Conservation (phyloP, 2,329 filamentous ascomycete genomes). For the Seiridium cupressi region DNA sequence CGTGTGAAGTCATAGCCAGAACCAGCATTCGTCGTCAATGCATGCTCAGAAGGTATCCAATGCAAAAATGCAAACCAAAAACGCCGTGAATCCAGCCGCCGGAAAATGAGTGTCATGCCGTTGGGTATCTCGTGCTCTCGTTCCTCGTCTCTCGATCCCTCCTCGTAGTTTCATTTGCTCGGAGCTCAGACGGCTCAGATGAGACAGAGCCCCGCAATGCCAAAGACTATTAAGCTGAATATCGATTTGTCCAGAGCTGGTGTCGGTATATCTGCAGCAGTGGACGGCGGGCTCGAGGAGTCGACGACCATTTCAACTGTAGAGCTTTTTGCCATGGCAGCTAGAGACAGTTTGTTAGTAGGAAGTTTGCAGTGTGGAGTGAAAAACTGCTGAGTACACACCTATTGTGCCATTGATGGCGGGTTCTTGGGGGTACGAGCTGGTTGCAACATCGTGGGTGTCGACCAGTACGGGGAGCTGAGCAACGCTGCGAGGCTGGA, state of each 20-base stretch:
- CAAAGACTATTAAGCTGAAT: constrained; percentile 14
- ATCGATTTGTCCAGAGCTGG: constrained; percentile 13
- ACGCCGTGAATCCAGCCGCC: constrained; percentile 5
- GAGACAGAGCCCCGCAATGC: constrained; percentile 13
- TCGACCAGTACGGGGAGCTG: constrained; percentile 7
- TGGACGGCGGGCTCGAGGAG: constrained; percentile 4
- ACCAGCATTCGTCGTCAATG: constrained; percentile 1
- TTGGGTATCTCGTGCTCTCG: constrained; percentile 11
- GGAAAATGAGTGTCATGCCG: constrained; percentile 4
- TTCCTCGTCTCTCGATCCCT: background rate
- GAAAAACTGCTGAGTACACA: background rate
- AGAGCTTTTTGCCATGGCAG: constrained; percentile 3
- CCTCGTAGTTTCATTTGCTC: background rate
- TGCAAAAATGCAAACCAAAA: background rate
- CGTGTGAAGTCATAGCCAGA: background rate
- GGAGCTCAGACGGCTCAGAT: background rate
- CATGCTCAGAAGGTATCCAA: constrained; percentile 5
- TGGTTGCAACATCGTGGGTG: constrained; percentile 3
- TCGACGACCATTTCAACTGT: background rate
- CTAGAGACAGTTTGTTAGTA: background rate
- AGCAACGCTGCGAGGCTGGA: constrained; percentile 3
- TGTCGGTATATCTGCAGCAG: constrained; percentile 9
- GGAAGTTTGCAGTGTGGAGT: background rate
- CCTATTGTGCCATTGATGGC: constrained; percentile 8
- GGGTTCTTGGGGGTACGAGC: constrained; percentile 2